Evolutionary conservation across 345 rosid genomes (phyloP).

Genomic region (Sapria himalayana): DNA sequence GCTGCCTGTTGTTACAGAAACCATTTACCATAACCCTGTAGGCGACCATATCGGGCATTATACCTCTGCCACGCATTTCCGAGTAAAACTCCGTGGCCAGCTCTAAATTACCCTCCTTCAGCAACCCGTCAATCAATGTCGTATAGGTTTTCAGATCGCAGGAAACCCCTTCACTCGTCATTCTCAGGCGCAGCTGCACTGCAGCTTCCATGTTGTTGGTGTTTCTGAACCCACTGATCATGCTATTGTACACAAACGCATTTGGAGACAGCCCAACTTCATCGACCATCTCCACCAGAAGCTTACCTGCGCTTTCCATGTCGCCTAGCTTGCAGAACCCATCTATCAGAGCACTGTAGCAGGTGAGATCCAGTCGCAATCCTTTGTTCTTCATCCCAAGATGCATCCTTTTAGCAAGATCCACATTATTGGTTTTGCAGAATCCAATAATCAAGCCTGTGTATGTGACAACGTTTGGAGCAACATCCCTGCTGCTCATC

Average conservation of each 20-base stretch:
- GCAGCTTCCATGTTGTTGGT: conserved; percentile 50
- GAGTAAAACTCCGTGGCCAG: conserved; percentile 39
- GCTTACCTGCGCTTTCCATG: conserved; percentile 28
- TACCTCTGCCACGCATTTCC: conserved; percentile 41
- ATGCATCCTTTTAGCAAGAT: conserved; percentile 28
- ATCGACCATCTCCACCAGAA: conserved; percentile 40
- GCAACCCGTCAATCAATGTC: conserved; percentile 47
- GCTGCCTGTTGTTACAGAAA: conserved; percentile 31
- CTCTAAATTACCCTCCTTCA: conserved; percentile 35
- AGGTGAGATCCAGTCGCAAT: conserved; percentile 26
- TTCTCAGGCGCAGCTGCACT: conserved; percentile 28
- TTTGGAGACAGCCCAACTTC: conserved; percentile 46
- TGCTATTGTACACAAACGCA: conserved; percentile 25
- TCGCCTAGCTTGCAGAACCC: conserved; percentile 36
- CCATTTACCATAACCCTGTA: conserved; percentile 37
- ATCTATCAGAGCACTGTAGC: conserved; percentile 38
- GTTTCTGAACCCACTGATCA: conserved; percentile 49
- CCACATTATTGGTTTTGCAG: conserved; percentile 23
- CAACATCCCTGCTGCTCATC: conserved; percentile 33
- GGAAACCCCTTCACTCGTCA: conserved; percentile 34
- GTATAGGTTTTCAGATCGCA: conserved; percentile 42
- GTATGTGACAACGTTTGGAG: conserved; percentile 44
- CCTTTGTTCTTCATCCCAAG: conserved; percentile 37
- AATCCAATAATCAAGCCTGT: conserved; percentile 47
- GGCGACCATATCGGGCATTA: conserved; percentile 29